Evolutionary conservation across 2,329 filamentous ascomycete species (phyloP), one percentile per base, ranked within the genome.

Genomic region (Pestalotiopsis fici): DNA sequence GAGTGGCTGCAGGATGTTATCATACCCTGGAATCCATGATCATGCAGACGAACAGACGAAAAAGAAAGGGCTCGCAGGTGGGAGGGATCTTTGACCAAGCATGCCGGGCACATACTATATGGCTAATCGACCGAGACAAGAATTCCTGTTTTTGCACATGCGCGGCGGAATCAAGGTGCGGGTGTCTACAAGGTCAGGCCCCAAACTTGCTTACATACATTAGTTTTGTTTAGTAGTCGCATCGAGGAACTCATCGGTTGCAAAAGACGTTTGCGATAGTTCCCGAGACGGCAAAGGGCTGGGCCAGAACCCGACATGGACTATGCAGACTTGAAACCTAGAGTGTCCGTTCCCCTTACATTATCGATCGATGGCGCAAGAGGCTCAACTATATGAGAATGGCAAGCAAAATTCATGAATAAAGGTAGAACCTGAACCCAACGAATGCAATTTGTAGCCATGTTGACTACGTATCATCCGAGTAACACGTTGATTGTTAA

Each of bases 11-110:
- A 7, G 47, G 39, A 25, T 28, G 61, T 31, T 4, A 28, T 64
- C 61, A 43, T 64, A 25, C 25, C 23, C 39, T 55, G 18, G 61
- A 64, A 25, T 64, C 61, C 61, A 64, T 39, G 25, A 31, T 64
- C 31, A 27, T 47, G 59, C 37, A 25, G 35, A 62, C 28, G 31
- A 23, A 60, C 13, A 37, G 15, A 60, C 31, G 31, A 57, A 25
- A 64, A 55, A 43, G 27, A 25, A 13, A 31, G 61, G 18, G 37
- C 37, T 37, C 31, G 35, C 27, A 35, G 27, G 28, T 61, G 28
- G 3, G 18, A 25, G 18, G 13, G 31, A 37, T n/a, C 28, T 6
- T 61, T 25, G 1, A 12, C 11, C 27, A 28, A 57, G 21, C 23
- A 23, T 23, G 23, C 23, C 7, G 23, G 55, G 23, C 23, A 31